These are phyloP conservation scores for Chlorella variabilis DNA, from an alignment of 163 green algal genomes.

Conservation along the genomic window DNA sequence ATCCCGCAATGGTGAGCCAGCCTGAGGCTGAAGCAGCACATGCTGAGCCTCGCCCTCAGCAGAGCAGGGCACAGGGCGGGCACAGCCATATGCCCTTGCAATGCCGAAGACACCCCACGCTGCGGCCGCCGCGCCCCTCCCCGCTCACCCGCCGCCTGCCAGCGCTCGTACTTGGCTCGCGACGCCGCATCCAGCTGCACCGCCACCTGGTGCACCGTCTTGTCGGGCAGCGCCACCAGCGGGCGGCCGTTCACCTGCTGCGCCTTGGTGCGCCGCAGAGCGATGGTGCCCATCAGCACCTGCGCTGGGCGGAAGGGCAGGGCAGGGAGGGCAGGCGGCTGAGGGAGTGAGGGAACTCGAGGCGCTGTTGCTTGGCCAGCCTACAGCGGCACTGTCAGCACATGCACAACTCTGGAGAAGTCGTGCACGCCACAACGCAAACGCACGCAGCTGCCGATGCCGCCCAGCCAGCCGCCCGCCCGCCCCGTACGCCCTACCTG, in stretches of 20 bases:
- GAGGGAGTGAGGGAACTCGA: not conserved
- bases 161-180: constrained; percentile 59
- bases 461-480: too few species aligned
- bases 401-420: too few species aligned
- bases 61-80: not conserved
- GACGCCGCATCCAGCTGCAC: constrained; percentile 60
- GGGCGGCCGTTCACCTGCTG: constrained; percentile 47
- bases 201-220: constrained; percentile 50
- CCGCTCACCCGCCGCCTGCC: constrained; percentile 37
- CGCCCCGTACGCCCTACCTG: too few species aligned
- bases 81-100: too few species aligned
- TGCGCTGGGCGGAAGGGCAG: constrained; percentile 2
- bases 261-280: constrained; percentile 66
- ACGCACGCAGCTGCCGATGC: too few species aligned
- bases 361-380: too few species aligned
- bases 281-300: constrained; percentile 64
- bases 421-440: too few species aligned
- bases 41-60: too few species aligned
- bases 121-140: too few species aligned
- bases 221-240: constrained; percentile 63
- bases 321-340: not conserved
- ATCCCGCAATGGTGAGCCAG: too few species aligned
- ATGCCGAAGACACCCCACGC: too few species aligned
- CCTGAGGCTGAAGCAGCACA: not conserved
- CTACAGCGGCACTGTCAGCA: too few species aligned